These are phyloP conservation scores for Desmodesmus armatus DNA, from an alignment of 139 green algal species.

Conservation along the genomic window DNA sequence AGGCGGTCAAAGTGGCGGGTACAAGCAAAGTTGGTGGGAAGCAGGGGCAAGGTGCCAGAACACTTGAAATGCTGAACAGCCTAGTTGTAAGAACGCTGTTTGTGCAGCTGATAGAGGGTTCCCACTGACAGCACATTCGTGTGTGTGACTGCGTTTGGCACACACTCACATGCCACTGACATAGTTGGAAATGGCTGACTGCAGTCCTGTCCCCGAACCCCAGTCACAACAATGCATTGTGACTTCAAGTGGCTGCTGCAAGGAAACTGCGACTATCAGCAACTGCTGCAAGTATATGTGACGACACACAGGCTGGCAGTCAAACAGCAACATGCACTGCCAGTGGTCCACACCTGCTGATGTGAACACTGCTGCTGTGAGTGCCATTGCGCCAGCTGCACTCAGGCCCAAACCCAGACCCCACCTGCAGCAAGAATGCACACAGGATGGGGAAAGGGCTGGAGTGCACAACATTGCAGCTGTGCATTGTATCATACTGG, in stretches of 20 bases:
- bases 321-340: neutral
- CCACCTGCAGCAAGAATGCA: neutral
- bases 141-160: neutral
- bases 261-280: neutral
- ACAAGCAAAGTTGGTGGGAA: neutral
- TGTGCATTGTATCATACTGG: too few relatives aligned
- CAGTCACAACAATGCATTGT: too few relatives aligned
- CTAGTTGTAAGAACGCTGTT: neutral
- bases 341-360: neutral
- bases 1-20: neutral
- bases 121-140: neutral
- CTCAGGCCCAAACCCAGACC: neutral
- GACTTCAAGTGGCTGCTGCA: neutral
- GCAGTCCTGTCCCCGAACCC: too few relatives aligned
- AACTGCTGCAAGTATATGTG: neutral
- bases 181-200: too few relatives aligned
- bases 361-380: neutral
- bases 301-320: neutral
- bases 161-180: too few relatives aligned
- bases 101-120: neutral
- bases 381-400: neutral
- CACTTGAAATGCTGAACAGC: neutral
- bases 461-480: too few relatives aligned
- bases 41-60: neutral
- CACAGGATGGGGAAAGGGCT: too few relatives aligned